Base-by-base conservation (phyloP, 768 basidiomycete genomes). In the Ramaria rubella region DNA sequence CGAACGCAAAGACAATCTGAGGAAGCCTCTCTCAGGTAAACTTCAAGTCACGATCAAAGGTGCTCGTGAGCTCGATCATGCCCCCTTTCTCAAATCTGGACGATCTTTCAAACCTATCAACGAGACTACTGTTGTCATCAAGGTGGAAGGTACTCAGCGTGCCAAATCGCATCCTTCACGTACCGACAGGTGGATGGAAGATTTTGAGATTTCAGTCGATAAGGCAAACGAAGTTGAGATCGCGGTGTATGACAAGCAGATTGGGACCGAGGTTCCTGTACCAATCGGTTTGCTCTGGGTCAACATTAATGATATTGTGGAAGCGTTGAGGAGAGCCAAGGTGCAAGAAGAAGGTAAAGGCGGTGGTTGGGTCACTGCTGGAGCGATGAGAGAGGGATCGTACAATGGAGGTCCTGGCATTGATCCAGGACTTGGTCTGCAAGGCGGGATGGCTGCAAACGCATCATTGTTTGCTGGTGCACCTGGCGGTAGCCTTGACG, bases 141-240 rank as follows among this genome's bases (percentile, higher is more conserved):
- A 97, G 67, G 89, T 98, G 11, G 96, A 99, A 75, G 94, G 95
- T 21, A 93, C 90, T 19, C 90, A 94, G 63, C 80, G 90, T 14
- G 95, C 92, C 4, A 84, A 86, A 57, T 94, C 94, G 0, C 93
- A 95, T 67, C 90, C 92, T 7, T 86, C 93, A 9, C 85, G 93
- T 58, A 96, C 87, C 27, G 96, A 98, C 71, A 85, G 90, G 44
- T 99, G 96, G 96, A 91, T 92, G 67, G 94, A 99, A 71, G 90
- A 94, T 58, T 97, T 98, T 60, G 93, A 95, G 70, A 91, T 99
- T 58, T 78, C 86, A 0, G 90, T 98, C 38, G 95, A 98, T 75
- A 98, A 98, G 71, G 94, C 95, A 14, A 97, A 95, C 68, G 96
- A 99, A 76, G 89, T 97, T 49, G 96, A 98, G 73, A 86, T 99